phyloP scores from a whole-genome alignment of 257 asterid genomes.

The Salvia rosmarinus region DNA sequence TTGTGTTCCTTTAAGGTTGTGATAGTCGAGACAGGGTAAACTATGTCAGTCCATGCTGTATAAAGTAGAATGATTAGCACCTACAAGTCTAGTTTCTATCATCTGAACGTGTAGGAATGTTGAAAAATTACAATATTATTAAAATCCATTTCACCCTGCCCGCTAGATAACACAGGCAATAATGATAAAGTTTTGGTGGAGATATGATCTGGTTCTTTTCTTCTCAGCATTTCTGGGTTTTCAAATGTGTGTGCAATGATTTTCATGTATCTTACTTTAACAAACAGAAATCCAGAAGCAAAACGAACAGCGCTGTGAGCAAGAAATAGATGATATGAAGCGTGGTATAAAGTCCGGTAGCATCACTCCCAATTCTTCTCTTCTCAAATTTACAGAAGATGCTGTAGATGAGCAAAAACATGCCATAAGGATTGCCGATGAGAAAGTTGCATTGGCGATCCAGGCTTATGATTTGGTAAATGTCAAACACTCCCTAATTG shows the following conservation, averaged over 20 bases:
- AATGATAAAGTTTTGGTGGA: background rate
- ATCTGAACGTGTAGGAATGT: background rate
- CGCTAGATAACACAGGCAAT: background rate
- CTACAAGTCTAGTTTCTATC: background rate
- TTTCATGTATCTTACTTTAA: slow-evolving; percentile 23
- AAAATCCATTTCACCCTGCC: slow-evolving; percentile 9
- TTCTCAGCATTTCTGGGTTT: background rate
- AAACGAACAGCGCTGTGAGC: slow-evolving; percentile 87
- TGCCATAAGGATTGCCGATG: slow-evolving; percentile 94
- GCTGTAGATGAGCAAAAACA: slow-evolving; percentile 97
- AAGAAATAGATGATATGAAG: slow-evolving; percentile 87
- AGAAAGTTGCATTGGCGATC: slow-evolving; percentile 84
- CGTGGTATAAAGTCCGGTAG: slow-evolving; percentile 74
- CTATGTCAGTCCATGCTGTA: background rate
- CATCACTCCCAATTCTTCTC: slow-evolving; percentile 74
- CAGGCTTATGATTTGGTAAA: slow-evolving; percentile 96
- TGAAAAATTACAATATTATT: background rate
- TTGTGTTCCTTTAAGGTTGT: slow-evolving; percentile 17
- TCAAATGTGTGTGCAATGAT: slow-evolving; percentile 17
- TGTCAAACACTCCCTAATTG: background rate
- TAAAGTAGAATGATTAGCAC: slow-evolving; percentile 5
- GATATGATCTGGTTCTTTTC: slow-evolving; percentile 1
- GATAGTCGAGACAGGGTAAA: background rate
- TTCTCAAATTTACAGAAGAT: slow-evolving; percentile 78
- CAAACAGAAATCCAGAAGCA: slow-evolving; percentile 78